Conservation (phyloP, 2,329 filamentous ascomycete species). For the Ramichloridium luteum region DNA sequence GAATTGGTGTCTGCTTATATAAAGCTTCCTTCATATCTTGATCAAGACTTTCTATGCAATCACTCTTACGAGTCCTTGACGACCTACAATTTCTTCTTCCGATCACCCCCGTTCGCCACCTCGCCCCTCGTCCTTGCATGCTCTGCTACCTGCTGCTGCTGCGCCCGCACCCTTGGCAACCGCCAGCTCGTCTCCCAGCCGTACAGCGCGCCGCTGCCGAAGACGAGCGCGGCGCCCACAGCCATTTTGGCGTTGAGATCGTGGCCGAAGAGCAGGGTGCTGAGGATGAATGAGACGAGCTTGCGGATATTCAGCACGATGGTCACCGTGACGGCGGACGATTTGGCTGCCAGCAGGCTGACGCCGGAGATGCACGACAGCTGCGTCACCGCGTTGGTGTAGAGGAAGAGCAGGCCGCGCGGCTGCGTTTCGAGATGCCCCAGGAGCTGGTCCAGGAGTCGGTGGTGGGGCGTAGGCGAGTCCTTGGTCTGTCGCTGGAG, state of each 20-base stretch:
- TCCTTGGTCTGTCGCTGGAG: conserved; percentile 20
- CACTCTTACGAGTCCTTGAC: too few species aligned
- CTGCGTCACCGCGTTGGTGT: conserved; percentile 75
- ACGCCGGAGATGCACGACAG: conserved; percentile 92
- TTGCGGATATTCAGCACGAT: conserved; percentile 95
- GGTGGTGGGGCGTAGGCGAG: conserved; percentile 3
- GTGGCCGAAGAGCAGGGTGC: conserved; percentile 92
- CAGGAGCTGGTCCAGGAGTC: conserved; percentile 5
- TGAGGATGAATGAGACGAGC: conserved; percentile 77
- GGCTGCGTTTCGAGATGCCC: conserved; percentile 32
- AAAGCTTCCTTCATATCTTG: too few species aligned
- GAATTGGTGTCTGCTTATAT: too few species aligned
- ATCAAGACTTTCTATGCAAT: too few species aligned
- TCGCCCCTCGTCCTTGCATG: conserved; percentile 1
- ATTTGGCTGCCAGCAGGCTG: conserved; percentile 79
- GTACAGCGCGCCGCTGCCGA: conserved; percentile 82
- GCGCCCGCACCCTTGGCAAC: conserved; percentile 25
- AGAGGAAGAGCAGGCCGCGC: conserved; percentile 58
- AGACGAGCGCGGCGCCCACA: conserved; percentile 72
- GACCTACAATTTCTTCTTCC: conserved; percentile 3
- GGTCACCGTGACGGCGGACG: conserved; percentile 86
- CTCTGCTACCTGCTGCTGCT: too few species aligned
- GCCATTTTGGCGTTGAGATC: conserved; percentile 62
- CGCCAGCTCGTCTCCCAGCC: conserved; percentile 54
- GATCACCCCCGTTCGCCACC: conserved; percentile 3